Evolutionary conservation across 768 basidiomycete genomes (phyloP), one percentile per base, ranked within the genome.

Genomic region (Daedaleopsis sinensis): DNA sequence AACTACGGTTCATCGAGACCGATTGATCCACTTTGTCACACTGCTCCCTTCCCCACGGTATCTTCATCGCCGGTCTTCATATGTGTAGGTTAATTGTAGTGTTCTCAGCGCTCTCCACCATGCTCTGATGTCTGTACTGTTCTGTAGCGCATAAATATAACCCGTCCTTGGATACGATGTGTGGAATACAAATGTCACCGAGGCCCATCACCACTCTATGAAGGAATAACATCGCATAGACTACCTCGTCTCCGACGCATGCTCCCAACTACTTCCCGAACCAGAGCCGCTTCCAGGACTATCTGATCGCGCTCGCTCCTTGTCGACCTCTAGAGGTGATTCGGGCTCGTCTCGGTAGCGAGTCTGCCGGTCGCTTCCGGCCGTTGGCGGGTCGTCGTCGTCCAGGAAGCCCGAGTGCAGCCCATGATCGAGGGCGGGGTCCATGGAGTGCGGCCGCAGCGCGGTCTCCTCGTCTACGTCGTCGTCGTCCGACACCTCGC

Each of bases 361-460:
- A 2, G 68, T 66, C n/a, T 71, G 56, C 43, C 52, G 62, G 18
- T 58, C 64, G 36, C 61, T 64, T 1, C 69, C 72, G 4, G 72
- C 72, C 8, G 73, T 69, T 0, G 70, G 65, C n/a, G 76, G 72
- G 19, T 88, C 87, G 62, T 93, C 92, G 69, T 94, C 93, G 24
- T 91, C 91, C 69, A 93, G 74, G 77, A 93, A 93, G 32, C 85
- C 91, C 38, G 91, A 86, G 72, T 94, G 92, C 74, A 89, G 89
- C 2, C 80, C 84, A 1, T 85, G 65, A 24, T 66, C 75, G 42
- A 55, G 64, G 1, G 77, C 78, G 72, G 70, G 59, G 61, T 77
- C 38, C 68, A 76, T 74, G 32, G 70, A 52, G 23, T 58, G 61
- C 9, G 73, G 70, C 7, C 81, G 80, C 54, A 96, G 77, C 35